phyloP scores from a whole-genome alignment of 2,329 filamentous ascomycete species.

The Neonectria sp. region DNA sequence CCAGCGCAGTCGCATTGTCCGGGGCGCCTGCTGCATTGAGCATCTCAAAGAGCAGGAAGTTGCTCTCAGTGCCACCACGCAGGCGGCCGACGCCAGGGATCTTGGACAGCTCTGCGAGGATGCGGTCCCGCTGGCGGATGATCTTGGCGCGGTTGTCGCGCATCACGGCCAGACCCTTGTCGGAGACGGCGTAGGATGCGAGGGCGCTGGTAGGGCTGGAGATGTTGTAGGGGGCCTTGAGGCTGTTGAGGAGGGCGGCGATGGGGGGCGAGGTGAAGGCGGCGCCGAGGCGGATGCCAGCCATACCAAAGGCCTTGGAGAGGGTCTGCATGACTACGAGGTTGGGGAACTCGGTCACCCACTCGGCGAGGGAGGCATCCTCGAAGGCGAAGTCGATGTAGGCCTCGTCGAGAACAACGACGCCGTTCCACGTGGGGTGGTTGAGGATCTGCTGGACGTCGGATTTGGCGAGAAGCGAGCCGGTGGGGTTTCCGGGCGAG shows the following conservation, averaged over 20 bases:
- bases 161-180: slow-evolving; percentile 81
- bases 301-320: slow-evolving; percentile 97
- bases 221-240: slow-evolving; percentile 98
- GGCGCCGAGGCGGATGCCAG: slow-evolving; percentile 90
- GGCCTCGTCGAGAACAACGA: slow-evolving; percentile 94
- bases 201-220: slow-evolving; percentile 89
- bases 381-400: slow-evolving; percentile 92
- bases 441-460: slow-evolving; percentile 82
- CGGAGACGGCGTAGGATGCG: slow-evolving; percentile 79
- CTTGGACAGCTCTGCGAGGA: slow-evolving; percentile 80
- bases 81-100: slow-evolving; percentile 86
- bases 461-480: slow-evolving; percentile 80
- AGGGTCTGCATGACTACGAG: slow-evolving; percentile 98
- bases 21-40: slow-evolving; percentile 80
- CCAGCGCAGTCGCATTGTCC: slow-evolving; percentile 83
- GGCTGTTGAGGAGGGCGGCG: slow-evolving; percentile 85
- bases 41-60: slow-evolving; percentile 94
- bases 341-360: slow-evolving; percentile 94
- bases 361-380: slow-evolving; percentile 87
- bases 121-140: slow-evolving; percentile 80
- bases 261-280: slow-evolving; percentile 85
- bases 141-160: slow-evolving; percentile 77
- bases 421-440: slow-evolving; percentile 94
- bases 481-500: slow-evolving; percentile 96
- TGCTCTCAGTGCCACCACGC: slow-evolving; percentile 84